phyloP scores from a whole-genome alignment of 352 stramenopile species.

The Globisporangium carolinianum region DNA sequence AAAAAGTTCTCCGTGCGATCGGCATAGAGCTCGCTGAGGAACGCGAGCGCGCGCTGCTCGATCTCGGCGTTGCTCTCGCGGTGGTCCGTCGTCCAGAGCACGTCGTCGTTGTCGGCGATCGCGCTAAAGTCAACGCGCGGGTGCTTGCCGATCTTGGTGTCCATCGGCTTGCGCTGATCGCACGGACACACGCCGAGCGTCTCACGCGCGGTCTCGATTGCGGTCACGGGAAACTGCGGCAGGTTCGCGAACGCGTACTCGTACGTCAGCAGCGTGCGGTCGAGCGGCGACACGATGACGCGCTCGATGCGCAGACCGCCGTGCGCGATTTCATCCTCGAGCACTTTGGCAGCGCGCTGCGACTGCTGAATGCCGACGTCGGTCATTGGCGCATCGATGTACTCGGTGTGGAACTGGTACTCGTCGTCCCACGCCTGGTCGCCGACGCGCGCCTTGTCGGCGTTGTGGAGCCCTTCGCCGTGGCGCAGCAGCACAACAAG shows the following conservation, averaged over 20 bases:
- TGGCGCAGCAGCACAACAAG: constrained; percentile 56
- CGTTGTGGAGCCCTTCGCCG: constrained; percentile 62
- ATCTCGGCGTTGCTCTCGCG: constrained; percentile 62
- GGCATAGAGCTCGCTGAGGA: constrained; percentile 42
- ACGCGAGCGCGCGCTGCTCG: constrained; percentile 31
- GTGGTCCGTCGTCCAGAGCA: constrained; percentile 45
- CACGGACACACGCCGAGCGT: constrained; percentile 62
- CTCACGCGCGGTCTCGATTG: constrained; percentile 51
- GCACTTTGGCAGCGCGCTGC: constrained; percentile 1
- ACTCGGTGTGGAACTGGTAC: constrained; percentile 39
- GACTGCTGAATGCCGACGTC: constrained; percentile 21
- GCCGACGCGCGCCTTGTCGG: constrained; percentile 48
- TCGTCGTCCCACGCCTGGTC: constrained; percentile 40
- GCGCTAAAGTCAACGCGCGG: constrained; percentile 43
- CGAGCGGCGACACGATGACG: constrained; percentile 59
- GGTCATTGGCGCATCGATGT: constrained; percentile 57
- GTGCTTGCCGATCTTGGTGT: constrained; percentile 31
- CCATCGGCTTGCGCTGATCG: constrained; percentile 40
- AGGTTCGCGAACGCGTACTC: constrained; percentile 26
- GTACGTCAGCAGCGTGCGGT: constrained; percentile 61
- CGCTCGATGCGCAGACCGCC: constrained; percentile 24
- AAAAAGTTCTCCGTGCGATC: constrained; percentile 27
- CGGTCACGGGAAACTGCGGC: constrained; percentile 30
- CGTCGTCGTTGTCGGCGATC: constrained; percentile 39
- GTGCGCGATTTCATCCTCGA: constrained; percentile 4